Conservation (phyloP, 2,329 filamentous ascomycete species). For the Mycosphaerella sp. region DNA sequence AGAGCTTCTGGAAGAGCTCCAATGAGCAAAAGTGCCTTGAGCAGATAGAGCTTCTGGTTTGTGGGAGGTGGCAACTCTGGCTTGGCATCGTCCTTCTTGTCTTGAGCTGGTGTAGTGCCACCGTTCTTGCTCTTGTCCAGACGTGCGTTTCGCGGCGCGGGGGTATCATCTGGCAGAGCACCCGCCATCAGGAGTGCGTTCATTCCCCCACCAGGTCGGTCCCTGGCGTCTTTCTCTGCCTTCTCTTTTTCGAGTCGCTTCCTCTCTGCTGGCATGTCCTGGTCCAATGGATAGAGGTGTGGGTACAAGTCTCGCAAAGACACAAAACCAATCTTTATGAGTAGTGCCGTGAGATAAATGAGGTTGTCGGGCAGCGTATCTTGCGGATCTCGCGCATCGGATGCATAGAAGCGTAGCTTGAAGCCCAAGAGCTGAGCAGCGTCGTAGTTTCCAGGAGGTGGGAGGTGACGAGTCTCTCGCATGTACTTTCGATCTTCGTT, state of each 20-base stretch:
- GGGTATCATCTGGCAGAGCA: constrained; percentile 76
- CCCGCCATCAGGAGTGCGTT: constrained; percentile 87
- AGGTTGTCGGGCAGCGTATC: constrained; percentile 87
- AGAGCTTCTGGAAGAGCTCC: constrained; percentile 89
- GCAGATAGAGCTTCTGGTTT: constrained; percentile 80
- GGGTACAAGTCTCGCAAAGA: constrained; percentile 86
- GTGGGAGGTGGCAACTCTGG: constrained; percentile 62
- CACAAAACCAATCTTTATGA: constrained; percentile 97
- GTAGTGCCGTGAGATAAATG: constrained; percentile 80
- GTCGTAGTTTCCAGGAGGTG: constrained; percentile 46
- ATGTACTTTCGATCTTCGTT: constrained; percentile 68
- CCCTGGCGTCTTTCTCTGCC: constrained; percentile 67
- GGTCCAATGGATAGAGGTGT: constrained; percentile 80
- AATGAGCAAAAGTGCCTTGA: constrained; percentile 81
- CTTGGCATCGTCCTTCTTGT: constrained; percentile 42
- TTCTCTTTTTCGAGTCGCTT: constrained; percentile 67
- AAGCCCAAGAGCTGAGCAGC: constrained; percentile 50
- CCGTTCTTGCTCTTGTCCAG: constrained; percentile 43
- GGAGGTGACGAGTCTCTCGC: constrained; percentile 69
- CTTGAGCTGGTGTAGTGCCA: constrained; percentile 38
- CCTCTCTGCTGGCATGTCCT: constrained; percentile 70
- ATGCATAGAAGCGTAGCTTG: constrained; percentile 93
- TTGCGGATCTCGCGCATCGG: constrained; percentile 63
- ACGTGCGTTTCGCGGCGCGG: constrained; percentile 40
- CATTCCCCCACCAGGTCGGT: constrained; percentile 60